Percentiles rank a stretch among this genome's conserved stretches.
Evolutionary conservation across 2,329 filamentous ascomycete species (phyloP).

Genomic region (Aspergillus sp.): DNA sequence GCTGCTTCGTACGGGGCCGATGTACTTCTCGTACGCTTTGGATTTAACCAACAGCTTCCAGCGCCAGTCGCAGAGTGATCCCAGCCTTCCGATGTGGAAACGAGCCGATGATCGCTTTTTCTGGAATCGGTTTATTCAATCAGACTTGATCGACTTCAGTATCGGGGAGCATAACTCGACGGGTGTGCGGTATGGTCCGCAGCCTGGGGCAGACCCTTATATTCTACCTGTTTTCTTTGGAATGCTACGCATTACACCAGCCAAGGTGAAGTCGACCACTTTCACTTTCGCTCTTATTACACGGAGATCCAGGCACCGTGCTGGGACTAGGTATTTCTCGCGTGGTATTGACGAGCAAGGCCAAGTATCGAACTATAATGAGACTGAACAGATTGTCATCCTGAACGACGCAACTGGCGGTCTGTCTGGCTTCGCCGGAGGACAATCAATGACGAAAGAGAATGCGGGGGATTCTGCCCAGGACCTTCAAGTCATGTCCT

Average conservation of each 20-base stretch:
- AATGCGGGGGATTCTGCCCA: slow-evolving; percentile 65
- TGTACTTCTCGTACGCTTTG: slow-evolving; percentile 98
- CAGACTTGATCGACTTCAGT: slow-evolving; percentile 89
- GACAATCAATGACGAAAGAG: slow-evolving; percentile 74
- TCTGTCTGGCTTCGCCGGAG: slow-evolving; percentile 79
- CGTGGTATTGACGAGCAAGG: slow-evolving; percentile 91
- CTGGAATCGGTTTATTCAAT: slow-evolving; percentile 94
- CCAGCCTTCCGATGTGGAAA: slow-evolving; percentile 79
- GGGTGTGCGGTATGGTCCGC: slow-evolving; percentile 56
- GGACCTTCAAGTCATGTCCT: slow-evolving; percentile 88
- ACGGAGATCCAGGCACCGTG: slow-evolving; percentile 82
- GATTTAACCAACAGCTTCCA: slow-evolving; percentile 98
- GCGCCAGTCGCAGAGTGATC: slow-evolving; percentile 79
- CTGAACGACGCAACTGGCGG: slow-evolving; percentile 80
- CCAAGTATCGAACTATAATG: slow-evolving; percentile 98
- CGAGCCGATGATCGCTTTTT: slow-evolving; percentile 96
- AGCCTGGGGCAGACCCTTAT: slow-evolving; percentile 82
- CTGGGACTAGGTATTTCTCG: slow-evolving; percentile 92
- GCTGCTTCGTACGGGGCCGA: slow-evolving; percentile 79
- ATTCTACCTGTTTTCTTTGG: slow-evolving; percentile 96
- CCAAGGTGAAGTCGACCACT: slow-evolving; percentile 80
- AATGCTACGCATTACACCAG: slow-evolving; percentile 89
- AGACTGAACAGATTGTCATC: slow-evolving; percentile 91
- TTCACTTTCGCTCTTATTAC: slow-evolving; percentile 89
- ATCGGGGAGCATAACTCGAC: slow-evolving; percentile 57